Base-by-base conservation (phyloP, 208 protist genomes). In the Trypanosoma scelopori region DNA sequence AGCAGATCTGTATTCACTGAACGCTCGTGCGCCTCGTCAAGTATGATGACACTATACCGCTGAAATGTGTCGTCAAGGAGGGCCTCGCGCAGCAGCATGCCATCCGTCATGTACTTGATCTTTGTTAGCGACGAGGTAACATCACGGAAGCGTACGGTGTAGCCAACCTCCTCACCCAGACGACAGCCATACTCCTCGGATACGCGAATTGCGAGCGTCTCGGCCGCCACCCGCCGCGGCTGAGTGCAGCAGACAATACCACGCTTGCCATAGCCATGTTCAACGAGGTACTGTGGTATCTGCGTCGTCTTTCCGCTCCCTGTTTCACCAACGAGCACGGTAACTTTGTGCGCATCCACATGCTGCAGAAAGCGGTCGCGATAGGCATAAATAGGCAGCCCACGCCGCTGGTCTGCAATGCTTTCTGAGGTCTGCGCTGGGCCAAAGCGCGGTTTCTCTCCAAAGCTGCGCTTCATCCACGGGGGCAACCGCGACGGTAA, bases 11-110 rank as follows among this genome's bases (percentile, higher is more conserved):
- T 99, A 78, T 98, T 92, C 61, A 99, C 96, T 22, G 98, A 99
- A 20, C 99, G 81, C 85, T 99, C 99, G 75, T 99, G 99, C 0
- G 98, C 99, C 84, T 99, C 99, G 81, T 99, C 99, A 5, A 99
- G 88, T 56, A 99, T 99, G 65, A 99, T 97, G 41, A 99, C 89
- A 59, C 87, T 93, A 81, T 99, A 99, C 30, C 92, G 81, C 59
- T 81, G 74, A 30, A 99, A 86, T 37, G 85, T 79, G 48, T 97
- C 81, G 79, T 99, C 98, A 25, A 97, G 69, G 23, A 99, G 84
- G 47, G 94, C 97, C 82, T 99, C 98, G 42, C 98, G 91, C 41
- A 99, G 82, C 39, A 99, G 72, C 89, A 99, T 99, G 86, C 98
- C 98, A 81, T 99, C 98, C 6, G 98, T 99, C 94, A 99, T 98